Evolutionary conservation across 2,329 filamentous ascomycete genomes (phyloP), one percentile per base, ranked within the genome.

Genomic region (Didymella pomorum): DNA sequence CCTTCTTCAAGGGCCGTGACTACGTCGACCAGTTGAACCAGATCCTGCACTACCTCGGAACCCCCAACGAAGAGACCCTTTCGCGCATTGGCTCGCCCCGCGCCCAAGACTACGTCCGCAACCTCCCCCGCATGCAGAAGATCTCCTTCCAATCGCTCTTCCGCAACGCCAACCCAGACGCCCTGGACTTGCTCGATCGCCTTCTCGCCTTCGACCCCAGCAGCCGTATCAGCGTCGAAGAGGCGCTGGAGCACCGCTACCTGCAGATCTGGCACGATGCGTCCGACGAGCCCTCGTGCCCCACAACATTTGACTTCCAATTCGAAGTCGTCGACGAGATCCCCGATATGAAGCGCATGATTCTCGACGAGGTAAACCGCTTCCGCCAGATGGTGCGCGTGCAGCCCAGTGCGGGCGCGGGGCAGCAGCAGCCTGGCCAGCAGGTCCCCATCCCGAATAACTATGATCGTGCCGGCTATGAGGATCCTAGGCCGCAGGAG

Each of bases 11-110:
- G 82, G 95, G 95, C 58, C 91, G 95, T 62, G 95, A 99, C 82
- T 99, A 99, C 74, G 95, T 99, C 78, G 95, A 99, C 80, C 95
- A 99, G 83, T 87, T 99, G 66, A 99, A 99, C 84, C 95, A 99
- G 81, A 99, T 99, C 74, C 86, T 99, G 55, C 93, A 98, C 83
- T 97, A 96, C 77, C 89, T 99, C 52, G 95, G 95, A 64, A 99
- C 94, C 1, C 95, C 95, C 39, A 96, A 94, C 74, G 94, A 98
- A 79, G 92, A 96, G 76, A 99, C 95, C 0, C 85, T 99, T 20
- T 89, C 87, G 25, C 91, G 95, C 65, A 99, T 99, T 74, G 95
- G 95, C 53, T 97, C 93, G 4, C 93, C 93, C 11, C 90, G 95
- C 65, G 95, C 95, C 16, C 95, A 98, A 80, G 95, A 99, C 79